A percentile compares a stretch with the other conserved stretches of the same genome.
phyloP scores from a whole-genome alignment of 768 basidiomycete genomes.

The Stropharia rugosoannulata region DNA sequence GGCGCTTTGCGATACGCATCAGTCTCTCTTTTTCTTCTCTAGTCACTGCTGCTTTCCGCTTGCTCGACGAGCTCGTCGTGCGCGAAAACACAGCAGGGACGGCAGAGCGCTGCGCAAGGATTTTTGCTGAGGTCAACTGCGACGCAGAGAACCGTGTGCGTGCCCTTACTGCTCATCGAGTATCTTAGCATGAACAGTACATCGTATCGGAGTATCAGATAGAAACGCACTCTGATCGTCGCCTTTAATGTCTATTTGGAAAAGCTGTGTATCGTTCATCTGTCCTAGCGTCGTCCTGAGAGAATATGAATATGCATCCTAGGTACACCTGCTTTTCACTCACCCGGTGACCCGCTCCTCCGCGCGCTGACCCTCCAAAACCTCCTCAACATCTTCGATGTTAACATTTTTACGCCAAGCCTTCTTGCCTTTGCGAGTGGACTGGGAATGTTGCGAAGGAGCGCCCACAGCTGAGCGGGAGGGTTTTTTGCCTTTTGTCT shows the following conservation, averaged over 20 bases:
- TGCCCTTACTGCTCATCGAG: slow-evolving; percentile 7
- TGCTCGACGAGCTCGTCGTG: slow-evolving; percentile 35
- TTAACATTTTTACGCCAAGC: slow-evolving; percentile 95
- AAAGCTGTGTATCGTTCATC: slow-evolving; percentile 71
- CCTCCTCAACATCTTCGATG: slow-evolving; percentile 73
- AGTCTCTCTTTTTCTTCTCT: slow-evolving; percentile 75
- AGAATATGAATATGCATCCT: not conserved
- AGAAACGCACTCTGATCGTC: slow-evolving; percentile 62
- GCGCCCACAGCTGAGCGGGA: slow-evolving; percentile 43
- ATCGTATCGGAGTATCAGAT: not conserved
- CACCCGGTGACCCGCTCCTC: slow-evolving; percentile 84
- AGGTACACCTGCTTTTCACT: slow-evolving; percentile 19
- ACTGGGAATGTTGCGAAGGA: slow-evolving; percentile 62
- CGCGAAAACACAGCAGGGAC: slow-evolving; percentile 80
- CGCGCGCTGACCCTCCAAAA: slow-evolving; percentile 71
- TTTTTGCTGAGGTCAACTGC: slow-evolving; percentile 69
- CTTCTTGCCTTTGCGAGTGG: slow-evolving; percentile 86
- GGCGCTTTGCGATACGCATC: slow-evolving; percentile 72
- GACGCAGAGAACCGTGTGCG: slow-evolving; percentile 54
- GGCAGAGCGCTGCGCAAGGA: slow-evolving; percentile 84
- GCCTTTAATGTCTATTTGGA: slow-evolving; percentile 77
- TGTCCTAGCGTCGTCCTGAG: slow-evolving; percentile 61
- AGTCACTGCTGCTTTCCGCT: slow-evolving; percentile 47
- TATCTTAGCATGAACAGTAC: not conserved
- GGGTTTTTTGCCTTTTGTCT: slow-evolving; percentile 14